A percentile compares a stretch with the other conserved stretches of the same genome.
phyloP scores from a whole-genome alignment of 106 monocot genomes.

The Acorus calamus region DNA sequence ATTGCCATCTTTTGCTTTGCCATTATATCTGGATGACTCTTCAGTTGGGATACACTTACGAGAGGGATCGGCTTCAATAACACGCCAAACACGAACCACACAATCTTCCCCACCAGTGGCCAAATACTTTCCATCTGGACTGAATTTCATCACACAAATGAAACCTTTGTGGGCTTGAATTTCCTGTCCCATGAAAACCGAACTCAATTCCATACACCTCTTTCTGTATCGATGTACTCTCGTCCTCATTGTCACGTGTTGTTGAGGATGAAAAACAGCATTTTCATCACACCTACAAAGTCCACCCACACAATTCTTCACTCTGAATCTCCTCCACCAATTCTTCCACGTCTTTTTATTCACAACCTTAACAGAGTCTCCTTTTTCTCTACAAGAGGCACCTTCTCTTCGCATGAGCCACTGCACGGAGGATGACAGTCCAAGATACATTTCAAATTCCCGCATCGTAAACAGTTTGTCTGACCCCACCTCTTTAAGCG shows the following conservation, averaged over 20 bases:
- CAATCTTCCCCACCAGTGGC: slow-evolving; percentile 86
- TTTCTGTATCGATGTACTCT: slow-evolving; percentile 35
- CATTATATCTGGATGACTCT: slow-evolving; percentile 8
- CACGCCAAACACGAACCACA: slow-evolving; percentile 60
- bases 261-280: slow-evolving; percentile 11
- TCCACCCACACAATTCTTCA: too few relatives aligned
- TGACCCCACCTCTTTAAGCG: slow-evolving; percentile 44
- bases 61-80: slow-evolving; percentile 40
- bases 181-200: slow-evolving; percentile 57
- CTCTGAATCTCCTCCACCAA: slow-evolving; percentile 41
- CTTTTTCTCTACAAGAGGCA: slow-evolving; percentile 2
- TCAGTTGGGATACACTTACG: slow-evolving; percentile 15
- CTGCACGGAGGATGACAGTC: slow-evolving; percentile 35
- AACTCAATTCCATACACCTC: slow-evolving; percentile 39
- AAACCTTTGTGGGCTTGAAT: slow-evolving; percentile 63
- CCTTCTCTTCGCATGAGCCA: slow-evolving; percentile 23
- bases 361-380: neutral
- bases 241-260: slow-evolving; percentile 15
- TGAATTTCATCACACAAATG: slow-evolving; percentile 66
- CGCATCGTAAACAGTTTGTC: slow-evolving; percentile 34
- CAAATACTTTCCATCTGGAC: slow-evolving; percentile 47
- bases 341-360: slow-evolving; percentile 27
- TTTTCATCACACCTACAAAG: slow-evolving; percentile 9
- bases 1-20: slow-evolving; percentile 22
- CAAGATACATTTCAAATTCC: slow-evolving; percentile 41